A percentile compares a stretch with the other conserved stretches of the same genome.
Conservation (phyloP, 352 stramenopile genomes). For the Phytopythium aichiense region DNA sequence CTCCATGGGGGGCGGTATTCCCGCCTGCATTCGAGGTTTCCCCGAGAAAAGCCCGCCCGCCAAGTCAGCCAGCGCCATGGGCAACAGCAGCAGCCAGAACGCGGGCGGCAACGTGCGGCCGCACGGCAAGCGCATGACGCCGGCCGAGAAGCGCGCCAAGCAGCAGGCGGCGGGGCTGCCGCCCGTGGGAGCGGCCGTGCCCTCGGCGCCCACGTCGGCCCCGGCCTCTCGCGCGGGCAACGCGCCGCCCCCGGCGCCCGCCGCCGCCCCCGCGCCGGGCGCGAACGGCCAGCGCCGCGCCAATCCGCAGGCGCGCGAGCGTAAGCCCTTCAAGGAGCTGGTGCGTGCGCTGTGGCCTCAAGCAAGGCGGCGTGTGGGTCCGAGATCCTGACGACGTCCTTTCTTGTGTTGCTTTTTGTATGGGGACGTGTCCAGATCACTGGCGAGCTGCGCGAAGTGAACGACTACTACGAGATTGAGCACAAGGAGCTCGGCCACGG, state of each 20-base stretch:
- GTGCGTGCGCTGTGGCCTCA: conserved; percentile 31
- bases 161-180: conserved; percentile 25
- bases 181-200: conserved; percentile 6
- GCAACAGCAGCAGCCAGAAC: conserved; percentile 63
- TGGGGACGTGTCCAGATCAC: conserved; percentile 57
- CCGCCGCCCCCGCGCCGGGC: conserved; percentile 9
- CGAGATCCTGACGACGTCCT: not conserved
- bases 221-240: conserved; percentile 8
- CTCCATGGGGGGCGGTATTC: not conserved
- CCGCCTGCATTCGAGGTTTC: not conserved
- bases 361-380: too few relatives aligned
- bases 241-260: conserved; percentile 13
- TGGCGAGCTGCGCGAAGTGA: conserved; percentile 76
- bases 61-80: conserved; percentile 24
- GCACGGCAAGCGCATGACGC: conserved; percentile 37
- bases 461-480: conserved; percentile 85
- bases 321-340: conserved; percentile 70
- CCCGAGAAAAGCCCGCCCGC: not conserved
- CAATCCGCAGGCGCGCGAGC: conserved; percentile 45
- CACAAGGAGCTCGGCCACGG: conserved; percentile 85
- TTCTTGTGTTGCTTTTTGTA: not conserved
- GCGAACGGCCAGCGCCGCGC: conserved; percentile 15
- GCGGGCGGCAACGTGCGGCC: conserved; percentile 26
- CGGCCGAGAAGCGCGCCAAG: conserved; percentile 34
- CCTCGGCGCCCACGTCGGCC: conserved; percentile 11